These are phyloP conservation scores for Psophocarpus tetragonolobus DNA, from an alignment of 306 rosid species.

Conservation along the genomic window DNA sequence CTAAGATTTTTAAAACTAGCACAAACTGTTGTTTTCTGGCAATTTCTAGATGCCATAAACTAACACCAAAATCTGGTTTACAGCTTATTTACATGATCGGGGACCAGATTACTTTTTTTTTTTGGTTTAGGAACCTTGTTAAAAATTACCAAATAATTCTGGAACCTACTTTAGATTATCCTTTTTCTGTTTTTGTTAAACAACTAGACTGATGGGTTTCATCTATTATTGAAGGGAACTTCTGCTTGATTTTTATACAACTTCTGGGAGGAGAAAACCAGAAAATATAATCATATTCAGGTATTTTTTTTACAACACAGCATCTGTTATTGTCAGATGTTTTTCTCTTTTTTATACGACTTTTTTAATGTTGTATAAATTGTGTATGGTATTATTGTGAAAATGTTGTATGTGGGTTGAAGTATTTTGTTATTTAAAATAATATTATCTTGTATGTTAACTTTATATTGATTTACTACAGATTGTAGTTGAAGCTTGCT, in stretches of 20 bases:
- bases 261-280: slow-evolving; percentile 84
- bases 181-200: neutral
- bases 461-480: neutral
- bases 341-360: neutral
- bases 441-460: neutral
- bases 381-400: neutral
- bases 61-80: too few species aligned
- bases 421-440: neutral
- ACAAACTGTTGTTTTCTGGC: neutral
- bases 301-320: slow-evolving; percentile 27
- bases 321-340: neutral
- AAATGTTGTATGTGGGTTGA: neutral
- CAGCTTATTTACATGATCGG: neutral
- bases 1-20: too few species aligned
- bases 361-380: neutral
- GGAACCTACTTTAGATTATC: too few species aligned
- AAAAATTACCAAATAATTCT: neutral
- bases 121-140: neutral
- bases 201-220: slow-evolving; percentile 24
- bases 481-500: slow-evolving; percentile 3
- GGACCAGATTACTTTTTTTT: neutral
- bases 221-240: slow-evolving; percentile 70
- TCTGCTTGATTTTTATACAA: slow-evolving; percentile 74
- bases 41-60: neutral
- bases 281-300: slow-evolving; percentile 95